Evolutionary conservation across 2,329 filamentous ascomycete species (phyloP), one percentile per base, ranked within the genome.

Genomic region (Helotiales sp.): DNA sequence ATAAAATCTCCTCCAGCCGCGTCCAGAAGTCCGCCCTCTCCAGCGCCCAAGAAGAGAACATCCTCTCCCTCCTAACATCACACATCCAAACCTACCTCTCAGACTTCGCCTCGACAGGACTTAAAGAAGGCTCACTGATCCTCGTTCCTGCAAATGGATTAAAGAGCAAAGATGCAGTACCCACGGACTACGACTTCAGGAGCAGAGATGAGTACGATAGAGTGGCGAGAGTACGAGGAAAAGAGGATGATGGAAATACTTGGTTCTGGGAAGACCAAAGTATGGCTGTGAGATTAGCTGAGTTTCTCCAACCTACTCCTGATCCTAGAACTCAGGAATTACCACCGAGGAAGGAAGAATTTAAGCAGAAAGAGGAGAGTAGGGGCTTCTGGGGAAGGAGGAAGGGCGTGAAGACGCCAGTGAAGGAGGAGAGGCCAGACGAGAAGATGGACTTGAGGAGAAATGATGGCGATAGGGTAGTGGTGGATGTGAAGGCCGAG

Each of bases 61-160:
- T 69, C 13, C 65, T 70, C 30, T 60, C 60, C 3, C 58, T 65
- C n/a, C 63, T 69, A 9, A 65, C 62, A n/a, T 40, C 58, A 6
- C 61, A 67, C 19, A 68, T 69, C 34, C 66, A 69, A 51, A 31
- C 33, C 27, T 70, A 66, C 54, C 59, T 70, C 52, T 66, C 62
- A 13, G 60, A 63, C 22, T 70, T 68, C 48, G 64, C 63, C 29
- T 61, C 61, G 12, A 64, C 66, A 0, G 64, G 67, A 2, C 56
- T 63, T 2, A 38, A 36, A 12, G 61, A 54, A 50, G 69, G 67
- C 6, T 67, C 64, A 0, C 54, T 71, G 7, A 66, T 69, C 15
- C 58, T 71, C 6, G 63, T 70, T 31, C 68, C 69, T 1, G 58
- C 61, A 15, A 55, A 48, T 12, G 67, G 60, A 15, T 17, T 69